Base-by-base conservation (phyloP, 192 early-diverging fungal species). In the Dimargaris cristalligena region DNA sequence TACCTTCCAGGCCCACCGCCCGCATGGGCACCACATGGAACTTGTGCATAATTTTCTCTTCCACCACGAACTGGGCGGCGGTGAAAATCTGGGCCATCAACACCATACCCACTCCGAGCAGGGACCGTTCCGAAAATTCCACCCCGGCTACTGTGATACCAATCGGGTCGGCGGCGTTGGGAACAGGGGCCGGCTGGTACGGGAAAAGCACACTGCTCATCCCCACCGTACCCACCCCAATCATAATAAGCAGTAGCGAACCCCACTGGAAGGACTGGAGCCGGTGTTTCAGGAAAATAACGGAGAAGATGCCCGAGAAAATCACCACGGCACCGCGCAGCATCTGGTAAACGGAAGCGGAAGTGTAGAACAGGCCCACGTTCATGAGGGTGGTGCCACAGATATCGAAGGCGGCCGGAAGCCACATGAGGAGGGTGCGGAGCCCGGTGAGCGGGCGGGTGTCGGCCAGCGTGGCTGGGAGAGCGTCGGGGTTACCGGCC, bases 321-420 rank as follows among this genome's bases (percentile, higher is more conserved):
- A 98, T 78, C 23, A 98, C 92, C 35, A 96, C 87, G 1, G 86
- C 84, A n/a, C 94, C 94, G 28, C 94, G 82, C 31, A 97, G 75
- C 94, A 94, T 94, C 72, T 93, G 89, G 73, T 94, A 95, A 14
- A 96, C 84, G 1, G 86, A 90, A 0, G 90, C 89, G 4, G 86
- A 75, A 33, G 87, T 86, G 63, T 87, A 90, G 58, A 98, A 81
- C 58, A 98, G 71, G n/a, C 94, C 94, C 34, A 98, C 83, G 64
- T 94, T 98, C 94, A 98, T 98, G 29, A 98, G 70, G 25, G 82
- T 84, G 10, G 85, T 88, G 33, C 79, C 81, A n/a, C 73, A 67
- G 60, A 88, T 69, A 70, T 88, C 85, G 67, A 80, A 88, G 14
- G 77, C 62, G 0, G 85, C 83, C 2, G 85, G 85, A 10, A 88